These are phyloP conservation scores for Zymoseptoria pseudotritici DNA, from an alignment of 2,329 filamentous ascomycete genomes.

Conservation along the genomic window DNA sequence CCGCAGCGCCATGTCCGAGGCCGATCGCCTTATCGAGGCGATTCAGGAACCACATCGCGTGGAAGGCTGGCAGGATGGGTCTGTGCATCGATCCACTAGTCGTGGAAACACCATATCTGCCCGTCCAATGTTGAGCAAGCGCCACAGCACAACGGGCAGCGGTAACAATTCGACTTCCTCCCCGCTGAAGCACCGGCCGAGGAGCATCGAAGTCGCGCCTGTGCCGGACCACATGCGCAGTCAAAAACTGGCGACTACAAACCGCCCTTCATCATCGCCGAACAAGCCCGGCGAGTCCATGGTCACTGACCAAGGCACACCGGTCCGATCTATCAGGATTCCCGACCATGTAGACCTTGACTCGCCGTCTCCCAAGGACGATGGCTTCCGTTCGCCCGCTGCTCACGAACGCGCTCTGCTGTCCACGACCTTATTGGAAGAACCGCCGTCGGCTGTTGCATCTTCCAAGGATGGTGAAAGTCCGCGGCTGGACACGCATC, in stretches of 20 bases:
- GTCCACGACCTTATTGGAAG: neutral
- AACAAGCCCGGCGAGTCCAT: constrained; percentile 32
- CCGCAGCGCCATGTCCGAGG: constrained; percentile 50
- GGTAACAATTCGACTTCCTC: constrained; percentile 6
- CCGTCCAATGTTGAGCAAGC: constrained; percentile 21
- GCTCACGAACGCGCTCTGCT: neutral
- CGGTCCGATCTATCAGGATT: constrained; percentile 41
- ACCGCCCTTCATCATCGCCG: constrained; percentile 17
- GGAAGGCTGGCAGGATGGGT: constrained; percentile 22
- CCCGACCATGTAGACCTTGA: constrained; percentile 28
- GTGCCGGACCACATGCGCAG: constrained; percentile 20
- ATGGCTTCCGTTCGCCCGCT: constrained; percentile 1
- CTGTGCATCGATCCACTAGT: constrained; percentile 12
- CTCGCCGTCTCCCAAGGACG: constrained; percentile 23
- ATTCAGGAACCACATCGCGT: constrained; percentile 52
- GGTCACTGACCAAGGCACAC: constrained; percentile 35
- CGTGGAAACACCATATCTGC: constrained; percentile 10
- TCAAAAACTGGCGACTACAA: neutral
- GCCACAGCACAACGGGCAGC: constrained; percentile 19
- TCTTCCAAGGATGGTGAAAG: neutral
- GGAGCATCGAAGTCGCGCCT: constrained; percentile 17
- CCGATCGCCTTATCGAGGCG: constrained; percentile 64
- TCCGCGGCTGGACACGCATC: constrained; percentile 25
- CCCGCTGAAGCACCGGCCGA: constrained; percentile 10
- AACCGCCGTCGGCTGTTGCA: neutral